Percentiles rank a stretch among this genome's conserved stretches.
These are phyloP conservation scores for Inga leiocalycina DNA, from an alignment of 306 rosid species.

Conservation along the genomic window DNA sequence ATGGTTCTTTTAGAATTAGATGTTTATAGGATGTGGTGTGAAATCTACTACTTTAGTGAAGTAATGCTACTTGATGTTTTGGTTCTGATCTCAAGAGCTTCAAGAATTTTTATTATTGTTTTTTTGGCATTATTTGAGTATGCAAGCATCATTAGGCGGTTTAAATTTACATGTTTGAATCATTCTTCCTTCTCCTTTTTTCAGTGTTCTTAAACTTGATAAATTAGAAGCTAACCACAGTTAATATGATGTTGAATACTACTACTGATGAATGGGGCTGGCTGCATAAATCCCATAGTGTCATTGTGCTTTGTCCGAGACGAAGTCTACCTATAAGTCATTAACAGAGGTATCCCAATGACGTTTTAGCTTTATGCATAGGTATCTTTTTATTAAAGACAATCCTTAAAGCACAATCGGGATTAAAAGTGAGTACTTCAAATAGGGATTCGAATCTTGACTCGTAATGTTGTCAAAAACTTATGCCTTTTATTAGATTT, in stretches of 20 bases:
- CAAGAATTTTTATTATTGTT: background rate
- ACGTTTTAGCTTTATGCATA: no score
- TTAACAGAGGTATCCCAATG: no score
- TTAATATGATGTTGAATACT: background rate
- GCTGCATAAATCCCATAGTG: no score
- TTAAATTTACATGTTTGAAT: background rate
- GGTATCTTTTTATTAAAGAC: no score
- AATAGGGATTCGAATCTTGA: background rate
- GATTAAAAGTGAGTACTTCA: no score
- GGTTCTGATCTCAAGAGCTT: background rate
- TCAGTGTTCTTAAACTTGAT: background rate
- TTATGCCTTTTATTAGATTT: no score
- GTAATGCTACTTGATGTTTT: background rate
- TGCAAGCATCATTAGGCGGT: background rate
- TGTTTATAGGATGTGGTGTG: conserved; percentile 29
- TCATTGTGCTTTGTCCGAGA: background rate
- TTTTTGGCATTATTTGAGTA: background rate
- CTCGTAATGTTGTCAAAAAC: no score
- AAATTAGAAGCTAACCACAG: no score
- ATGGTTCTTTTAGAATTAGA: conserved; percentile 42
- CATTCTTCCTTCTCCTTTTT: background rate
- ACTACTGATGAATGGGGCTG: no score
- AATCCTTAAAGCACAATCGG: background rate
- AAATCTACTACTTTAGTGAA: background rate
- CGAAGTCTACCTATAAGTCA: background rate